These are phyloP conservation scores for Ophiostoma sp. DNA, from an alignment of 2,329 filamentous ascomycete species.

Conservation along the genomic window DNA sequence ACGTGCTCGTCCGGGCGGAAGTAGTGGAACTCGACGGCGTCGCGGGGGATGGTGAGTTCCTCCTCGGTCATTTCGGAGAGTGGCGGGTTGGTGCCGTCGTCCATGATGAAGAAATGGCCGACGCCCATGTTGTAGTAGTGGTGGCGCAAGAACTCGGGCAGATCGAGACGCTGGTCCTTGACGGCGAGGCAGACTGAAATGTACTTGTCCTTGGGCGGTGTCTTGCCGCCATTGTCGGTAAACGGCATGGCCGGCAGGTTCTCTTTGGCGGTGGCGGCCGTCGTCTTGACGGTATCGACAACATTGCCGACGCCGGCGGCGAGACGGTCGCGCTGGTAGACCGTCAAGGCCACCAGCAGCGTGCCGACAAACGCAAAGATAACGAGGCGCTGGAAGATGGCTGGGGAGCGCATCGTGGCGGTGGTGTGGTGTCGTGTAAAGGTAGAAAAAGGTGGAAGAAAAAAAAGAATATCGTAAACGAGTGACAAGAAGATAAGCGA, in stretches of 20 bases:
- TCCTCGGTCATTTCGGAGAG: conserved; percentile 22
- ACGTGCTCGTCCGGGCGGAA: conserved; percentile 22
- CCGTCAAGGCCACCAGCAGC: conserved; percentile 18
- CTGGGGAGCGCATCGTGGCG: conserved; percentile 2
- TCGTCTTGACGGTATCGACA: conserved; percentile 20
- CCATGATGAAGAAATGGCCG: conserved; percentile 27
- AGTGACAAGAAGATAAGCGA: not conserved
- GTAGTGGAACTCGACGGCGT: conserved; percentile 27
- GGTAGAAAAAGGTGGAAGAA: not conserved
- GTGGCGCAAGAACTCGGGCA: conserved; percentile 28
- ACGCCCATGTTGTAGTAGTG: conserved; percentile 30
- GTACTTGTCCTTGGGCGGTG: conserved; percentile 24
- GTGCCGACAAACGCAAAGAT: conserved; percentile 21
- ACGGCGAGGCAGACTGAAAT: conserved; percentile 25
- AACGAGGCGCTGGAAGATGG: conserved; percentile 12
- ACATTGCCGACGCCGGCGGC: conserved; percentile 23
- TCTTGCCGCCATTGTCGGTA: not conserved
- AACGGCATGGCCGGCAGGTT: conserved; percentile 18
- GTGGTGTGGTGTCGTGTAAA: not conserved
- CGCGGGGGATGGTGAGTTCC: conserved; percentile 23
- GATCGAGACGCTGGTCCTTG: conserved; percentile 25
- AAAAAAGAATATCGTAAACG: not conserved
- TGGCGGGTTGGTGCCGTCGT: conserved; percentile 25
- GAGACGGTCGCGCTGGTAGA: conserved; percentile 25
- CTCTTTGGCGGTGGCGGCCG: conserved; percentile 7